Conservation (phyloP, 768 basidiomycete species). For the Austroboletus eburneus region DNA sequence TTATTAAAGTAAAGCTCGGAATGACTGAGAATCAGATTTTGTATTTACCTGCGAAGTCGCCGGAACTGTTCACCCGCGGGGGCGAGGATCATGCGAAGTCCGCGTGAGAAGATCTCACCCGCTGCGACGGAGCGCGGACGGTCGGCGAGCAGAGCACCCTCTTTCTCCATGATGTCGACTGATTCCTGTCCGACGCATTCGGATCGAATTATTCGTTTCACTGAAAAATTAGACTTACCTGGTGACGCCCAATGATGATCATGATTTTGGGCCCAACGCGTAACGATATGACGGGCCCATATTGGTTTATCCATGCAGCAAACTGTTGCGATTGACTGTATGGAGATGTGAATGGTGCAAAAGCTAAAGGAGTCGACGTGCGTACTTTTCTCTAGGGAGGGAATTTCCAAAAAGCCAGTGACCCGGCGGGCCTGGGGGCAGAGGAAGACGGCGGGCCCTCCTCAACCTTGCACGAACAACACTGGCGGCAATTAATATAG, state of each 20-base stretch:
- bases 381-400: constrained; percentile 26
- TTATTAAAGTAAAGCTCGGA: no score
- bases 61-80: constrained; percentile 57
- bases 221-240: constrained; percentile 23
- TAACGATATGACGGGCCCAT: constrained; percentile 58
- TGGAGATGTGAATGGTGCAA: constrained; percentile 48
- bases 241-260: constrained; percentile 34
- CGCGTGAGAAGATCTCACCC: constrained; percentile 56
- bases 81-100: constrained; percentile 53
- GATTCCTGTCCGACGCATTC: constrained; percentile 40
- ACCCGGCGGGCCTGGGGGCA: constrained; percentile 30
- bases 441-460: constrained; percentile 16
- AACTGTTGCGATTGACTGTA: constrained; percentile 39
- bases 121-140: constrained; percentile 53
- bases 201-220: neutral
- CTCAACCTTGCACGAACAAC: constrained; percentile 9
- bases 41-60: constrained; percentile 54
- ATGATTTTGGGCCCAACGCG: constrained; percentile 41
- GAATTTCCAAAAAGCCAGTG: constrained; percentile 32
- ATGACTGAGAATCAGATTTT: no score
- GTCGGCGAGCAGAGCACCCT: constrained; percentile 54
- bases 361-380: constrained; percentile 32
- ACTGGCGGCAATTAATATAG: constrained; percentile 12
- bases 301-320: constrained; percentile 55
- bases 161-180: constrained; percentile 63